A percentile compares a stretch with the other conserved stretches of the same genome.
Evolutionary conservation across 441 rosid species (phyloP).

Genomic region (Eutrema salsugineum): DNA sequence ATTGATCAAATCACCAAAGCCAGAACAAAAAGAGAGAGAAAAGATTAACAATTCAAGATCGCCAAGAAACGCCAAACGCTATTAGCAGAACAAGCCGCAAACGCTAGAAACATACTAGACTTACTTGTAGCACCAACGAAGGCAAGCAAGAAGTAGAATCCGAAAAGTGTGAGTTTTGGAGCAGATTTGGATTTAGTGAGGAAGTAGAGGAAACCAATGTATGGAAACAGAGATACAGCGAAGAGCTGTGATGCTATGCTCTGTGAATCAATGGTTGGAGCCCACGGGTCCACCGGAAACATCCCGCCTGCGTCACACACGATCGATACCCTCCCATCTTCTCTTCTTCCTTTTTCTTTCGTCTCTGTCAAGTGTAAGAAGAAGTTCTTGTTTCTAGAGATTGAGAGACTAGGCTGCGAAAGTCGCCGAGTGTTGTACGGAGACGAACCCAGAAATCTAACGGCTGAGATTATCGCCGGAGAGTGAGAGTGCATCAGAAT

Average conservation of each 20-base stretch:
- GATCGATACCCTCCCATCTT: constrained; percentile 27
- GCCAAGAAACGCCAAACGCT: constrained; percentile 7
- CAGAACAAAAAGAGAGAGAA: not conserved
- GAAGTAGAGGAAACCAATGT: constrained; percentile 79
- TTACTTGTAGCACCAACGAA: constrained; percentile 90
- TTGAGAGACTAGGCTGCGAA: not conserved
- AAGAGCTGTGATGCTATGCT: constrained; percentile 85
- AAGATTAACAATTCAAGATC: not conserved
- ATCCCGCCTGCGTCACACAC: constrained; percentile 49
- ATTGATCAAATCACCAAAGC: constrained; percentile 19
- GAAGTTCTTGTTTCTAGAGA: constrained; percentile 16
- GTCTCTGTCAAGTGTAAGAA: constrained; percentile 14
- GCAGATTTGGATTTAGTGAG: constrained; percentile 81
- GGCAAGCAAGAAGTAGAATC: constrained; percentile 90
- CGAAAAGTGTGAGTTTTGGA: constrained; percentile 82
- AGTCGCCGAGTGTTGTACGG: constrained; percentile 7
- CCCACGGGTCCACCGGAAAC: constrained; percentile 85
- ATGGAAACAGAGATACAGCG: constrained; percentile 73
- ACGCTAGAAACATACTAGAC: constrained; percentile 22
- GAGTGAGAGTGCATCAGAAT: constrained; percentile 11
- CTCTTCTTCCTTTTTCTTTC: constrained; percentile 16
- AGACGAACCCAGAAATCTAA: not conserved
- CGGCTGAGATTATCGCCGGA: constrained; percentile 15
- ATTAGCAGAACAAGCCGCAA: not conserved
- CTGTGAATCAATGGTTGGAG: constrained; percentile 69